phyloP scores from a whole-genome alignment of 805 yeast genomes.

The Schizosaccharomyces cryophilus region DNA sequence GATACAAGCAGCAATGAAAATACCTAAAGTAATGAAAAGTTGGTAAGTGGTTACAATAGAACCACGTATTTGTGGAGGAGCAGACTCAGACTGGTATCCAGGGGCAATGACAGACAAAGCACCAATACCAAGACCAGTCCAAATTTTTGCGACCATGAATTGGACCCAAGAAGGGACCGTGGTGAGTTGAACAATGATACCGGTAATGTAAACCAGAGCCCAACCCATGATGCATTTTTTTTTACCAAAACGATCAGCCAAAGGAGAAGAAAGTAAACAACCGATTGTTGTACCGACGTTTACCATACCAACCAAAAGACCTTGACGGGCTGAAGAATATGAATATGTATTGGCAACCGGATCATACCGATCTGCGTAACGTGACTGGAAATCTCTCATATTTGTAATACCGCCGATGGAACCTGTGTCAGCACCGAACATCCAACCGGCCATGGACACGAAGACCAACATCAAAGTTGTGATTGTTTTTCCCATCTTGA shows the following conservation, averaged over 20 bases:
- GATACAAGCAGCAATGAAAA: constrained; percentile 41
- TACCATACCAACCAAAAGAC: constrained; percentile 5
- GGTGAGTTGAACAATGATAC: constrained; percentile 3
- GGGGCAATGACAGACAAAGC: constrained; percentile 55
- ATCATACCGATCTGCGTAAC: constrained; percentile 1
- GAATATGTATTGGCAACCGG: not conserved
- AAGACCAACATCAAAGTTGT: constrained; percentile 1
- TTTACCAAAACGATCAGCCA: constrained; percentile 3
- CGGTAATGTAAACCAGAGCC: constrained; percentile 3
- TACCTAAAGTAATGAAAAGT: constrained; percentile 47
- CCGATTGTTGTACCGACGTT: constrained; percentile 4
- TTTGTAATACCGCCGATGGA: constrained; percentile 3
- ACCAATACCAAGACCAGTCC: constrained; percentile 60
- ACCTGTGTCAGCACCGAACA: constrained; percentile 5
- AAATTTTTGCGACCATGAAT: constrained; percentile 12
- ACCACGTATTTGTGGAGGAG: constrained; percentile 59
- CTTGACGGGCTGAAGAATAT: constrained; percentile 1
- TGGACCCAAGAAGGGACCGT: constrained; percentile 14
- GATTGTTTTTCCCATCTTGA: not conserved
- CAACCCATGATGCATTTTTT: constrained; percentile 3
- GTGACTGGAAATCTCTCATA: constrained; percentile 2
- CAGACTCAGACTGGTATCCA: constrained; percentile 40
- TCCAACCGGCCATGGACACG: constrained; percentile 4
- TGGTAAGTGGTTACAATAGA: constrained; percentile 54
- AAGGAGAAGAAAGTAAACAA: constrained; percentile 5